These are phyloP conservation scores for Wakefieldia striispora DNA, from an alignment of 768 basidiomycete genomes.

Conservation along the genomic window DNA sequence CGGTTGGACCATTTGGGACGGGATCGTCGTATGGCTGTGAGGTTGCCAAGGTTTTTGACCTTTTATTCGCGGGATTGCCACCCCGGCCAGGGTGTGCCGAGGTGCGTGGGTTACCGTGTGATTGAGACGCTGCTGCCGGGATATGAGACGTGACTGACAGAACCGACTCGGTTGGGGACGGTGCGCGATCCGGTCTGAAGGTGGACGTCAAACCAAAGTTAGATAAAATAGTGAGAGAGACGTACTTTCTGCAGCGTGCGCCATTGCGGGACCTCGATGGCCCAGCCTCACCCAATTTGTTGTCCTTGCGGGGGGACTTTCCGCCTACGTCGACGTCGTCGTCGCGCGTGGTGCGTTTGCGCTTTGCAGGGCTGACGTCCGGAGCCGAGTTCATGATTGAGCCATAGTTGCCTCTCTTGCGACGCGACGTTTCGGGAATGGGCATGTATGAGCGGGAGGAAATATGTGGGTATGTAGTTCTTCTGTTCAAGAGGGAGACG, in stretches of 20 bases:
- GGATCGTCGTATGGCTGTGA: constrained; percentile 41
- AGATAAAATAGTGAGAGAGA: constrained; percentile 3
- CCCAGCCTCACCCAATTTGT: constrained; percentile 40
- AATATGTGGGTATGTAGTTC: constrained; percentile 76
- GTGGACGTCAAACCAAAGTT: neutral
- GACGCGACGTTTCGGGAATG: constrained; percentile 63
- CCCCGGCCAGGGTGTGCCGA: constrained; percentile 32
- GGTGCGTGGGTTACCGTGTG: constrained; percentile 26
- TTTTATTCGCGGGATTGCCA: constrained; percentile 39
- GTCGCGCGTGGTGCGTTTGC: constrained; percentile 57
- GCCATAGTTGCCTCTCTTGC: constrained; percentile 55
- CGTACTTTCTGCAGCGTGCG: constrained; percentile 61
- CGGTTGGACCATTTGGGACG: constrained; percentile 39
- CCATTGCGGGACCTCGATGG: constrained; percentile 50
- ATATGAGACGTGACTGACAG: constrained; percentile 70
- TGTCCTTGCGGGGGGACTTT: constrained; percentile 65
- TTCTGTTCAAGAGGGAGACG: constrained; percentile 51
- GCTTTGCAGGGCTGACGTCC: constrained; percentile 64
- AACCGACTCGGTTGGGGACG: constrained; percentile 72
- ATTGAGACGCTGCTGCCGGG: constrained; percentile 36
- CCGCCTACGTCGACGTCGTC: constrained; percentile 57
- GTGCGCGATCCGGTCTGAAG: constrained; percentile 57
- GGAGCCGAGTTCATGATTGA: constrained; percentile 49
- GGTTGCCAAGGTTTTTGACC: constrained; percentile 38
- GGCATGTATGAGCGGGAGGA: constrained; percentile 67